Evolutionary conservation across 148 eudicot genomes (phyloP).

Genomic region (Polygonum maritimum): DNA sequence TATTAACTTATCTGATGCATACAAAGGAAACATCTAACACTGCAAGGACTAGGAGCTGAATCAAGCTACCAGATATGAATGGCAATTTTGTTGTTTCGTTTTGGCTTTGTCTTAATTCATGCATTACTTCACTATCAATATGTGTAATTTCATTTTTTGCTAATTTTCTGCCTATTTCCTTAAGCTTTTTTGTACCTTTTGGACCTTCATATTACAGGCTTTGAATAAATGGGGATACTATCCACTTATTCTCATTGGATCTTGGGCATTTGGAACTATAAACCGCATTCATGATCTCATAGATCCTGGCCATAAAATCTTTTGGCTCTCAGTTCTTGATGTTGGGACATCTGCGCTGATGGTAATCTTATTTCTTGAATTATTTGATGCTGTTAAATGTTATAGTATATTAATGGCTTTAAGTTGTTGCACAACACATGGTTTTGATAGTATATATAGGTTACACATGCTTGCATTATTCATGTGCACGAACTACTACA

Average conservation of each 20-base stretch:
- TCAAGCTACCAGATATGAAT: not conserved
- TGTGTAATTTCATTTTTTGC: not conserved
- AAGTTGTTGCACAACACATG: not conserved
- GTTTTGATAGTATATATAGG: not conserved
- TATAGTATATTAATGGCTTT: not conserved
- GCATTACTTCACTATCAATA: not conserved
- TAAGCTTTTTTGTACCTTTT: conserved; percentile 2
- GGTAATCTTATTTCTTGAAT: conserved; percentile 33
- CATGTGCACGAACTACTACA: not conserved
- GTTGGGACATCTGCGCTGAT: conserved; percentile 92
- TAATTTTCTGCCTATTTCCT: not conserved
- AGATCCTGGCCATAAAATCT: conserved; percentile 82
- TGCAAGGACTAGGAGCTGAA: not conserved
- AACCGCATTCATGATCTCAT: conserved; percentile 86
- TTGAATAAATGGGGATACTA: conserved; percentile 95
- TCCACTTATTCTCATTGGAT: conserved; percentile 93
- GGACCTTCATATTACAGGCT: conserved; percentile 37
- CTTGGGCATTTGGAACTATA: conserved; percentile 94
- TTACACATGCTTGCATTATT: not conserved
- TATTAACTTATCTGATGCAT: not conserved
- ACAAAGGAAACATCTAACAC: not conserved
- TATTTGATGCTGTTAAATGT: not conserved
- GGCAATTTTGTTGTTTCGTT: not conserved
- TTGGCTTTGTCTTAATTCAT: not conserved
- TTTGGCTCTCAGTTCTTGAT: conserved; percentile 95